Evolutionary conservation across 2,329 filamentous ascomycete species (phyloP), one percentile per base, ranked within the genome.

Genomic region (Trichoderma breve): DNA sequence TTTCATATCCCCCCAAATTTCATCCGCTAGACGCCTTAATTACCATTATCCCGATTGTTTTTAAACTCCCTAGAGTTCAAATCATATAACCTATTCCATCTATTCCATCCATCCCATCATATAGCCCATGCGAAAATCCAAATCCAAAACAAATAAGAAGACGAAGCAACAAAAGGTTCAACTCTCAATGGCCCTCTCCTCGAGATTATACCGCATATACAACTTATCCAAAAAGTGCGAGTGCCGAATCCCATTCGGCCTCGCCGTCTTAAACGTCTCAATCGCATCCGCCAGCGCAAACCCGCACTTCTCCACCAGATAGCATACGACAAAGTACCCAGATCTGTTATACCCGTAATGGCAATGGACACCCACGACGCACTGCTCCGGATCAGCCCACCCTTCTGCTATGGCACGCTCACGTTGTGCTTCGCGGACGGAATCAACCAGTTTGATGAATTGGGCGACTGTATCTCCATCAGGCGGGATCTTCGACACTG

Each of bases 311-410:
- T 98, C 94, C 15, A 98, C 91, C n/a, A 98, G 84, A 78, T 98
- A 98, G 77, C 91, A 94, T 36, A 93, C 92, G 65, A 98, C 89
- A 78, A 98, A 93, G 80, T 95, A 97, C 0, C 95, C 95, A 0
- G 95, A 98, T 26, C 95, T 89, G 80, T 98, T 98, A 83, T 97
- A 98, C 0, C 95, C 95, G 76, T 98, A 98, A 78, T 98, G 95
- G 77, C 95, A 98, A 80, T 98, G 95, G 0, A 97, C 93, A 3
- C 92, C 95, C 66, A 97, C 88, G 62, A 91, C 83, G n/a, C 77
- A 79, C 55, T 78, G 73, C 8, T 76, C 76, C 0, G 83, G 82
- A 1, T 83, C 77, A 6, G 82, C 79, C 75, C 80, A 83, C 3
- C 84, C 82, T 24, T 82, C 84, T 71, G 80, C 82, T 3, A 43